Conservation (phyloP, 164 flowering plant species). For the Vitis labrusca region DNA sequence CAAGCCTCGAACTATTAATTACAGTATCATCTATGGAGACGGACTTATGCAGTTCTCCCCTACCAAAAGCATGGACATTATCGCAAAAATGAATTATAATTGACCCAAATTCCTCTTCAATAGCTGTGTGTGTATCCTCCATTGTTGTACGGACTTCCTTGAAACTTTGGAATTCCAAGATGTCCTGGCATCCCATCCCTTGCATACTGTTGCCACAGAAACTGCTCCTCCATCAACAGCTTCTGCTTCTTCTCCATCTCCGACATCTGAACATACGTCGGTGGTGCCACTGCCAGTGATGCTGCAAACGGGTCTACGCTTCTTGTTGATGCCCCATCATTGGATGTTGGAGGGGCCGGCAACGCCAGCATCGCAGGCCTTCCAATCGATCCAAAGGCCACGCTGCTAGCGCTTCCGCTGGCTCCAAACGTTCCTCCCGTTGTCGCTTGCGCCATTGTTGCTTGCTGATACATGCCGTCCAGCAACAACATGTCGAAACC, state of each 20-base stretch:
- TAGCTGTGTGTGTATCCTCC: constrained; percentile 30
- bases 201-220: constrained; percentile 84
- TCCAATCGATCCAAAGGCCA: constrained; percentile 56
- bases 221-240: constrained; percentile 64
- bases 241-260: constrained; percentile 86
- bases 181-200: constrained; percentile 82
- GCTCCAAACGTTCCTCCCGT: constrained; percentile 5
- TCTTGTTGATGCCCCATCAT: not conserved
- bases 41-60: not conserved
- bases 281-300: constrained; percentile 65
- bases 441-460: constrained; percentile 1
- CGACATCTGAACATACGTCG: constrained; percentile 81
- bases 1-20: not conserved
- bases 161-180: constrained; percentile 27
- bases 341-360: constrained; percentile 53
- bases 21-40: not conserved
- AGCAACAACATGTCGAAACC: constrained; percentile 36
- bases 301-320: constrained; percentile 72
- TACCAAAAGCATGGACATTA: not conserved
- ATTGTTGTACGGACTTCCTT: constrained; percentile 24
- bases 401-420: constrained; percentile 67
- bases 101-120: not conserved
- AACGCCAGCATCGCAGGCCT: constrained; percentile 59
- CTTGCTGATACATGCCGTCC: constrained; percentile 62
- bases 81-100: not conserved